Conservation (phyloP, 1,139 yeast species). For the Meyerozyma elateridarum region DNA sequence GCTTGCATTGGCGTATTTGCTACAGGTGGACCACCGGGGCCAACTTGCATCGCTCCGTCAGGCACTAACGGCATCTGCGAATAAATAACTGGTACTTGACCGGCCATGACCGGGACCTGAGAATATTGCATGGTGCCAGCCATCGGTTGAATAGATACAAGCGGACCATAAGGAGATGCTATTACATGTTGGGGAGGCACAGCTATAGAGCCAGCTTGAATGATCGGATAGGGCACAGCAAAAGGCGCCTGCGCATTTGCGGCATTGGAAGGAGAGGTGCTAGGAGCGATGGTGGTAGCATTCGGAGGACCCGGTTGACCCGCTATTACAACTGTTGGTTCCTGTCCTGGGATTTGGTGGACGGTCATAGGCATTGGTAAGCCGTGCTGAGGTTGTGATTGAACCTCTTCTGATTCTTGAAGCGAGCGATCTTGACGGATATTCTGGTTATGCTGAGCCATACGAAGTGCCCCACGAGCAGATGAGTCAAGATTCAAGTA, state of each 20-base stretch:
- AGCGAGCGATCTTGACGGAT: constrained; percentile 26
- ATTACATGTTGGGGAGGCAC: constrained; percentile 16
- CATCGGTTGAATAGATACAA: constrained; percentile 31
- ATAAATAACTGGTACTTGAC: constrained; percentile 8
- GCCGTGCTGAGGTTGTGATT: constrained; percentile 8
- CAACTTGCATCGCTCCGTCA: constrained; percentile 9
- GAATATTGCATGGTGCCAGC: constrained; percentile 17
- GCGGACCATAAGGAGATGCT: constrained; percentile 34
- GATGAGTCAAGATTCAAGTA: constrained; percentile 46
- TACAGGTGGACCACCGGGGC: constrained; percentile 6
- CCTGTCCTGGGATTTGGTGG: constrained; percentile 7
- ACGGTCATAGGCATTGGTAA: constrained; percentile 7
- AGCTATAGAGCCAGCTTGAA: constrained; percentile 11
- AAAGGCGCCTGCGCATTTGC: constrained; percentile 4
- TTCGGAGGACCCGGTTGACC: constrained; percentile 4
- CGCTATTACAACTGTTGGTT: background rate
- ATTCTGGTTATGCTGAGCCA: constrained; percentile 48
- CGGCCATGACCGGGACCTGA: constrained; percentile 10
- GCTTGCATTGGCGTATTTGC: constrained; percentile 7
- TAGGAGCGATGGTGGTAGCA: background rate
- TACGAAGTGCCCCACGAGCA: constrained; percentile 46
- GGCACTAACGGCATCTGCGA: constrained; percentile 8
- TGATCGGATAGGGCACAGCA: constrained; percentile 16
- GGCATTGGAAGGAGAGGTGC: background rate
- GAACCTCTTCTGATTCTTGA: constrained; percentile 8